Conservation (phyloP, 805 yeast genomes). For the Candida vaughaniae region DNA sequence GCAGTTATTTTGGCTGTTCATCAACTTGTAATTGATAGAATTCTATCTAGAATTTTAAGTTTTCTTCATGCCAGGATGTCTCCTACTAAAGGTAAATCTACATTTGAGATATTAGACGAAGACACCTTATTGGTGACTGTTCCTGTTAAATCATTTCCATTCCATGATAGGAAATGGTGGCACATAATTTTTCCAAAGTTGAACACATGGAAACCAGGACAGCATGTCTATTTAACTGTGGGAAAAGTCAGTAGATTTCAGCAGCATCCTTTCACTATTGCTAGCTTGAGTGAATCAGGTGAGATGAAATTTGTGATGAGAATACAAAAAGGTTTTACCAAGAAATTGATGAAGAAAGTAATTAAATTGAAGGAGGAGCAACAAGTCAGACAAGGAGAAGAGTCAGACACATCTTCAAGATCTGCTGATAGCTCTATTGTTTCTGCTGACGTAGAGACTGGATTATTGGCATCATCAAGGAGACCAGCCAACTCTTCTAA, state of each 20-base stretch:
- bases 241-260: slow-evolving; percentile 36
- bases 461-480: slow-evolving; percentile 8
- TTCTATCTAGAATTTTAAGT: slow-evolving; percentile 27
- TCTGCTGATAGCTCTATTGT: background rate
- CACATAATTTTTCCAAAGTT: slow-evolving; percentile 30
- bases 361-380: slow-evolving; percentile 18
- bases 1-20: slow-evolving; percentile 43
- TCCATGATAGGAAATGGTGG: slow-evolving; percentile 25
- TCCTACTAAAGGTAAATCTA: slow-evolving; percentile 39
- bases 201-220: slow-evolving; percentile 48
- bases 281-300: slow-evolving; percentile 36
- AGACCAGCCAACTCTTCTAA: background rate
- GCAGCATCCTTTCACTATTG: slow-evolving; percentile 49
- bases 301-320: slow-evolving; percentile 42
- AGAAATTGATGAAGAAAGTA: slow-evolving; percentile 28
- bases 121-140: slow-evolving; percentile 38
- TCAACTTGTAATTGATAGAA: slow-evolving; percentile 40
- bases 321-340: slow-evolving; percentile 45
- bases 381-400: slow-evolving; percentile 10
- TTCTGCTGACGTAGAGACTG: slow-evolving; percentile 12
- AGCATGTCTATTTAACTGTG: slow-evolving; percentile 44
- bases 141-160: slow-evolving; percentile 25
- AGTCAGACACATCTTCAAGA: background rate
- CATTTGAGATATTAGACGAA: slow-evolving; percentile 40
- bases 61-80: slow-evolving; percentile 31